Conservation (phyloP, 768 basidiomycete genomes). For the Hygrocybe punicea region DNA sequence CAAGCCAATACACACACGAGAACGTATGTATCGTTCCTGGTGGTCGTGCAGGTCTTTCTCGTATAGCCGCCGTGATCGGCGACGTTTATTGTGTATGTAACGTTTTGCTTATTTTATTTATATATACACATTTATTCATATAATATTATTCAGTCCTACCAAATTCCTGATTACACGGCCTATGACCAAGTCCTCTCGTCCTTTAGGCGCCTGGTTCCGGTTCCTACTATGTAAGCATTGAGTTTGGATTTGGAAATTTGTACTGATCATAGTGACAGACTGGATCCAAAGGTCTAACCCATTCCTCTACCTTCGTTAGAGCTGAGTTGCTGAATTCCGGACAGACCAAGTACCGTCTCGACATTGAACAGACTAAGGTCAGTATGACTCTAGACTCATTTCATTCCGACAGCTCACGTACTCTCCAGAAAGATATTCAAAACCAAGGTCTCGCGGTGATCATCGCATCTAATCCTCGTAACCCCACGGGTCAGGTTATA, state of each 20-base stretch:
- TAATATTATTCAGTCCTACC: conserved; percentile 58
- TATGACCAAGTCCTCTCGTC: conserved; percentile 82
- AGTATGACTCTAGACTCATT: conserved; percentile 1
- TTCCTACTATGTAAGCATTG: conserved; percentile 72
- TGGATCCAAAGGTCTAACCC: conserved; percentile 39
- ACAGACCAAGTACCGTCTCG: conserved; percentile 66
- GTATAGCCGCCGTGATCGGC: conserved; percentile 87
- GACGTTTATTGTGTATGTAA: conserved; percentile 75
- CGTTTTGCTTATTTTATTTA: neutral
- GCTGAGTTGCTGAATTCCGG: conserved; percentile 7
- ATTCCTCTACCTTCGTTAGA: conserved; percentile 17
- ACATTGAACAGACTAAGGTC: conserved; percentile 77
- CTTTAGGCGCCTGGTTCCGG: conserved; percentile 86
- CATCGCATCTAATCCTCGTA: conserved; percentile 91
- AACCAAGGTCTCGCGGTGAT: conserved; percentile 83
- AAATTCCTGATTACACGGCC: conserved; percentile 89
- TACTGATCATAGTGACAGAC: conserved; percentile 25
- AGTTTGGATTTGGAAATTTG: neutral
- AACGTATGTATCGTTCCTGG: conserved; percentile 96
- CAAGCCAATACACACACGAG: conserved; percentile 83
- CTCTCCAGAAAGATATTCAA: conserved; percentile 65
- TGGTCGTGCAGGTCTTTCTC: conserved; percentile 83
- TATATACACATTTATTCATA: neutral
- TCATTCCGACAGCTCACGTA: conserved; percentile 36
- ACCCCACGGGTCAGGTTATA: conserved; percentile 90